These are phyloP conservation scores for Globisporangium okanoganense DNA, from an alignment of 352 stramenopile genomes.

Conservation along the genomic window DNA sequence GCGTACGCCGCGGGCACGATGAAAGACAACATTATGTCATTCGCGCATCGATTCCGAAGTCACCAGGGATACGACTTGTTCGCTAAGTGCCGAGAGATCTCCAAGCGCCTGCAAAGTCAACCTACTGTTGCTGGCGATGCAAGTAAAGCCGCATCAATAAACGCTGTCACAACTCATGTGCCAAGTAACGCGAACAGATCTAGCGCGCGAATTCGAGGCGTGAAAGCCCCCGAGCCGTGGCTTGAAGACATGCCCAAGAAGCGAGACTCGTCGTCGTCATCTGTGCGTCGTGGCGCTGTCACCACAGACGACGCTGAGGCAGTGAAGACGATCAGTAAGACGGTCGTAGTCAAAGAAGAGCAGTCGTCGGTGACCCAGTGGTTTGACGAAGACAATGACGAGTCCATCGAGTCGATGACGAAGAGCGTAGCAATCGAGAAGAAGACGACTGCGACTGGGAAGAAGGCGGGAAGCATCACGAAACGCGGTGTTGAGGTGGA, in stretches of 20 bases:
- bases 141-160: not conserved
- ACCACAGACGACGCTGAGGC: slow-evolving; percentile 5
- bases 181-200: not conserved
- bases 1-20: slow-evolving; percentile 80
- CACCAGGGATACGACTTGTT: slow-evolving; percentile 89
- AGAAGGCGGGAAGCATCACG: not conserved
- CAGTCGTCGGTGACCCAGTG: slow-evolving; percentile 25
- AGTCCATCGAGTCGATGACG: not conserved
- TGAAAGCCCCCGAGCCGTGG: slow-evolving; percentile 38
- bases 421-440: slow-evolving; percentile 10
- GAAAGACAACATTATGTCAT: slow-evolving; percentile 88
- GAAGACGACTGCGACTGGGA: not conserved
- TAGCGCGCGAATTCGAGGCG: slow-evolving; percentile 26
- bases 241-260: slow-evolving; percentile 18
- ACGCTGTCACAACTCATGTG: not conserved
- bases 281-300: slow-evolving; percentile 2
- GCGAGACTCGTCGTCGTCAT: not conserved
- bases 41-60: slow-evolving; percentile 82
- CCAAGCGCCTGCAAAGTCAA: slow-evolving; percentile 45
- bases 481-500: slow-evolving; percentile 13
- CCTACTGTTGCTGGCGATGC: slow-evolving; percentile 11
- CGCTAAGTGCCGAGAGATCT: slow-evolving; percentile 77
- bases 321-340: slow-evolving; percentile 6
- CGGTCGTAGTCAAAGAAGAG: slow-evolving; percentile 25
- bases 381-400: slow-evolving; percentile 26